These are phyloP conservation scores for Hypoxylon perforatum DNA, from an alignment of 495 filamentous ascomycete species.

Conservation along the genomic window DNA sequence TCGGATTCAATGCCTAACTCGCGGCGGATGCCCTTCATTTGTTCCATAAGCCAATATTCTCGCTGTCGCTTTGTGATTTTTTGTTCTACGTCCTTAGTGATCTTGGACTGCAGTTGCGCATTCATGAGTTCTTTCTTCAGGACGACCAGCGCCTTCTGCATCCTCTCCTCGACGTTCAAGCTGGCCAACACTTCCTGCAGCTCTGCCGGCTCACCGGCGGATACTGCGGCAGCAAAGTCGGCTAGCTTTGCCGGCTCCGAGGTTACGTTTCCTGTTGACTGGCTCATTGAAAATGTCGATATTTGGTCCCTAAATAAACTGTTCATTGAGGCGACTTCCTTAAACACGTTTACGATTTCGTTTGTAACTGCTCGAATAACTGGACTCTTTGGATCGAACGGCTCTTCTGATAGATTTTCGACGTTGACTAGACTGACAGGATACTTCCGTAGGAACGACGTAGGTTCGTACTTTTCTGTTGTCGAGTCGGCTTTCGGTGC, in stretches of 20 bases:
- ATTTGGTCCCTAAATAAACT: constrained; percentile 98
- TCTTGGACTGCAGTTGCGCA: constrained; percentile 95
- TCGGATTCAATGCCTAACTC: constrained; percentile 97
- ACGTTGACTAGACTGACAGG: constrained; percentile 93
- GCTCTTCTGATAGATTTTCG: constrained; percentile 89
- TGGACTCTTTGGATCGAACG: constrained; percentile 86
- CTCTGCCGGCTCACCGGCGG: constrained; percentile 87
- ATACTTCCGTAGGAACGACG: constrained; percentile 89
- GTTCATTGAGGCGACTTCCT: constrained; percentile 93
- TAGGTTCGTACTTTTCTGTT: constrained; percentile 80
- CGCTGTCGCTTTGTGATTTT: constrained; percentile 98
- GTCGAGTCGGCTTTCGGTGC: constrained; percentile 58
- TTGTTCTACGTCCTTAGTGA: constrained; percentile 95
- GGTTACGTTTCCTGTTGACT: constrained; percentile 92
- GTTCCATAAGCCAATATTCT: constrained; percentile 99
- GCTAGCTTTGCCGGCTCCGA: constrained; percentile 94
- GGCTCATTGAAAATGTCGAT: constrained; percentile 93
- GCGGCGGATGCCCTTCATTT: constrained; percentile 98
- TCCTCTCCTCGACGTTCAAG: constrained; percentile 87
- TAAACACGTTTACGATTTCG: constrained; percentile 98
- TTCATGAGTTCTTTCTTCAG: constrained; percentile 99
- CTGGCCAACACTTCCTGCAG: constrained; percentile 93
- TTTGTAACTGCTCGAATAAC: constrained; percentile 90
- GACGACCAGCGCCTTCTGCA: constrained; percentile 89
- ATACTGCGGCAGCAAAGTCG: constrained; percentile 96